Percentiles rank a stretch among this genome's conserved stretches.
Conservation (phyloP, 2,329 filamentous ascomycete species). For the Alternaria ethzedia region DNA sequence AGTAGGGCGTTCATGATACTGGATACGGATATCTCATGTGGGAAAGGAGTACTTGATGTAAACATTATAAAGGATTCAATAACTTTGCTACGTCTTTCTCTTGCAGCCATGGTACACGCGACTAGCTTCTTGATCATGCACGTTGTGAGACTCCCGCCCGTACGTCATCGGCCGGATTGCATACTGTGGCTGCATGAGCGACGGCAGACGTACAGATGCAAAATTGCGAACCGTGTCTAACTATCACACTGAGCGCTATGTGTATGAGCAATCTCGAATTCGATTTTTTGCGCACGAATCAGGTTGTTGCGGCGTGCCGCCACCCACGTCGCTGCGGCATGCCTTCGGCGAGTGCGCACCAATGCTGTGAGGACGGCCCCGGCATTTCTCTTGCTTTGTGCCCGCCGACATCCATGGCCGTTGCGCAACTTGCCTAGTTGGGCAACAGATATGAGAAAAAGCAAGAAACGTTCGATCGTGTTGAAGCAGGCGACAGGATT, state of each 20-base stretch:
- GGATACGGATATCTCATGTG: background rate
- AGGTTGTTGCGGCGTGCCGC: constrained; percentile 2
- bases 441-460: background rate
- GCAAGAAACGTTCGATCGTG: background rate
- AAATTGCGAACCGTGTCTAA: background rate
- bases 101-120: background rate
- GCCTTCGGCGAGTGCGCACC: constrained; percentile 4
- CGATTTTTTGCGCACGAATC: background rate
- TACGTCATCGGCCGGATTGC: background rate
- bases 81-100: background rate
- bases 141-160: background rate
- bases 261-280: background rate
- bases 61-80: background rate
- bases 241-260: background rate
- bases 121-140: background rate
- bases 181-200: background rate
- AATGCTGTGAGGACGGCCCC: constrained; percentile 11
- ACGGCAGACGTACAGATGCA: background rate
- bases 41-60: background rate
- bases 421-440: constrained; percentile 8
- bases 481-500: background rate
- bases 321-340: constrained; percentile 11
- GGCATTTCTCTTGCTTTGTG: constrained; percentile 14
- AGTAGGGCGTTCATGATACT: constrained; percentile 1
- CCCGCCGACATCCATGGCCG: constrained; percentile 17